A percentile compares a stretch with the other conserved stretches of the same genome.
phyloP scores from a whole-genome alignment of 2,329 filamentous ascomycete species.

The Davidsoniella australis region DNA sequence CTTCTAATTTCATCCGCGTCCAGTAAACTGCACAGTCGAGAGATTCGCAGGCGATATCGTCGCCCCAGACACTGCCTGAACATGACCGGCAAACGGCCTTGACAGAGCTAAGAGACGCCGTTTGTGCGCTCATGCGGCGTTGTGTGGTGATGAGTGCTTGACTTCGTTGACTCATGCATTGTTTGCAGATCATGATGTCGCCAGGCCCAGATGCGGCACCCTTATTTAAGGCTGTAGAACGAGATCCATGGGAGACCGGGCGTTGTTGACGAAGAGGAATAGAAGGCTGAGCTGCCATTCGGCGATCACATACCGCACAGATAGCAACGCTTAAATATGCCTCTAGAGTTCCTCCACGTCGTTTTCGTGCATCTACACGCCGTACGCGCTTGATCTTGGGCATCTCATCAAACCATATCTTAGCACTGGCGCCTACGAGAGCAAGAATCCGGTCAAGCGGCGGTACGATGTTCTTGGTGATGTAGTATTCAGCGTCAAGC shows the following conservation, averaged over 20 bases:
- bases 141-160: conserved; percentile 40
- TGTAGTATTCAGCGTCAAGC: conserved; percentile 92
- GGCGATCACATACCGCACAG: conserved; percentile 54
- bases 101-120: conserved; percentile 44
- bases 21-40: conserved; percentile 91
- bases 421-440: conserved; percentile 79
- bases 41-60: conserved; percentile 75
- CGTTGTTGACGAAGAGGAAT: too few species aligned
- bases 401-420: conserved; percentile 92
- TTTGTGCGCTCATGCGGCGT: conserved; percentile 37
- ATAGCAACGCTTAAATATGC: conserved; percentile 72
- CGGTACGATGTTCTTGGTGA: conserved; percentile 85
- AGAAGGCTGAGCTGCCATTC: neutral
- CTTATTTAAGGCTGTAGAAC: too few species aligned
- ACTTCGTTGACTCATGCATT: conserved; percentile 42
- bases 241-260: too few species aligned
- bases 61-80: conserved; percentile 51
- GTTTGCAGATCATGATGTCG: conserved; percentile 7
- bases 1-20: conserved; percentile 46
- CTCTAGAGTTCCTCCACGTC: conserved; percentile 48
- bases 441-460: conserved; percentile 94
- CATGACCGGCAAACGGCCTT: conserved; percentile 65
- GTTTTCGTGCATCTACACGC: conserved; percentile 14
- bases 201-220: neutral
- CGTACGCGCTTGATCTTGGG: conserved; percentile 67